Evolutionary conservation across 2,329 filamentous ascomycete species (phyloP).

Genomic region (Xylariaceae sp.): DNA sequence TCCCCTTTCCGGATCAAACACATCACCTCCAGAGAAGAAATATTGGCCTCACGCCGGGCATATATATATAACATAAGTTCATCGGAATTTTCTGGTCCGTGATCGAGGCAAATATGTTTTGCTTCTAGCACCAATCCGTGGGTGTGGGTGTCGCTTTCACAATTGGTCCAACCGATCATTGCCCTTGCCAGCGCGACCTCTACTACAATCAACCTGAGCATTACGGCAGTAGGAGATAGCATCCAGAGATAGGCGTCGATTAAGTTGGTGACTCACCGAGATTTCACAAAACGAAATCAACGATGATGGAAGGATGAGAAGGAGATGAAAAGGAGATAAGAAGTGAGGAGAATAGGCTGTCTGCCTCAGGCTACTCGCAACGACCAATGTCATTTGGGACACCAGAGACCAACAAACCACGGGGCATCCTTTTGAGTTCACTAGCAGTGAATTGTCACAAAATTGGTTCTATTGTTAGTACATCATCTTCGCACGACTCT

Average conservation of each 20-base stretch:
- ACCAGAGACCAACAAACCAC: too few species aligned
- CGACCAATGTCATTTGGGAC: too few species aligned
- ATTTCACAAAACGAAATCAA: not conserved
- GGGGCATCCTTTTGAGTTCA: too few species aligned
- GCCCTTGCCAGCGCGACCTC: not conserved
- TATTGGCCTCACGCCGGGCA: too few species aligned
- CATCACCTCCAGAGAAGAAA: too few species aligned
- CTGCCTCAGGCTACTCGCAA: too few species aligned
- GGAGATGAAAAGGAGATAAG: not conserved
- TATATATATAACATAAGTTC: too few species aligned
- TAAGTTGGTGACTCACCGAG: not conserved
- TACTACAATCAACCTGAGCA: not conserved
- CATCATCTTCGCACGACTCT: too few species aligned
- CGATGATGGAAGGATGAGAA: not conserved
- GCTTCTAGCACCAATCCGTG: not conserved
- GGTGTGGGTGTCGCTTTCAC: too few species aligned
- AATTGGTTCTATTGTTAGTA: too few species aligned
- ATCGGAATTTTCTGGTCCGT: too few species aligned
- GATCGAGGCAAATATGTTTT: not conserved
- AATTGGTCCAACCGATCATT: not conserved
- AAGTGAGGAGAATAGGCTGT: not conserved
- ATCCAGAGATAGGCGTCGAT: not conserved
- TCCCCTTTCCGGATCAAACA: slow-evolving; percentile 2
- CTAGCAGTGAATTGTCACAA: too few species aligned
- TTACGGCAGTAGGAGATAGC: not conserved